Evolutionary conservation across 2,329 filamentous ascomycete species (phyloP), one percentile per base, ranked within the genome.

Genomic region (Calonectria multiphialidica): DNA sequence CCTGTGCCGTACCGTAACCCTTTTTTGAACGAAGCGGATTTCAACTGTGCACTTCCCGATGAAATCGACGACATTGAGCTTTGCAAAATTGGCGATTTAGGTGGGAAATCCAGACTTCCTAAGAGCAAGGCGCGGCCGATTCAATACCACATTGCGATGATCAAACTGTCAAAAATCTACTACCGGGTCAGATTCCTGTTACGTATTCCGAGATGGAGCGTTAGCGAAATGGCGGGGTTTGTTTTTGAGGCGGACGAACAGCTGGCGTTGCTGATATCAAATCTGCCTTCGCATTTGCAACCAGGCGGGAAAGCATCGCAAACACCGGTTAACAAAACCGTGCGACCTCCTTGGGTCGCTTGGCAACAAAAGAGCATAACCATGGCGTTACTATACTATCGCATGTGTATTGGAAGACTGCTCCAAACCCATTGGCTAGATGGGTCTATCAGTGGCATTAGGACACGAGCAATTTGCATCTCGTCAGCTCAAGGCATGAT

Each of bases 111-210:
- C 5, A 50, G 62, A 18, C 62, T 65, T n/a, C 9, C 62, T 4
- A 65, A 42, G 18, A 42, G 44, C 45, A 50, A 42, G 8, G 15
- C 47, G 9, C 62, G 62, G 9, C 44, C 44, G 3, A 40, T 65
- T 9, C 44, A 53, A 53, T 65, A 65, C 16, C 62, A 65, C 23
- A 65, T 65, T 13, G 62, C 62, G 21, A 65, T 65, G 62, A 53
- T 65, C 25, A 40, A 53, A 16, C 2, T 65, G 16, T 45, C 62
- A 18, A 40, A 53, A 8, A 65, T 65, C 10, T 65, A 50, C 21
- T 65, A 65, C 15, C 45, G 37, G 15, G 21, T 65, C 33, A 28
- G 47, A n/a, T 55, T 44, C 16, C 15, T 37, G 23, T 16, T 66
- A 28, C 63, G 63, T 2, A 42, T 66, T 6, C 45, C 30, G 2